Evolutionary conservation across 139 green algal species (phyloP).

Genomic region (Diplosphaera chodatii): DNA sequence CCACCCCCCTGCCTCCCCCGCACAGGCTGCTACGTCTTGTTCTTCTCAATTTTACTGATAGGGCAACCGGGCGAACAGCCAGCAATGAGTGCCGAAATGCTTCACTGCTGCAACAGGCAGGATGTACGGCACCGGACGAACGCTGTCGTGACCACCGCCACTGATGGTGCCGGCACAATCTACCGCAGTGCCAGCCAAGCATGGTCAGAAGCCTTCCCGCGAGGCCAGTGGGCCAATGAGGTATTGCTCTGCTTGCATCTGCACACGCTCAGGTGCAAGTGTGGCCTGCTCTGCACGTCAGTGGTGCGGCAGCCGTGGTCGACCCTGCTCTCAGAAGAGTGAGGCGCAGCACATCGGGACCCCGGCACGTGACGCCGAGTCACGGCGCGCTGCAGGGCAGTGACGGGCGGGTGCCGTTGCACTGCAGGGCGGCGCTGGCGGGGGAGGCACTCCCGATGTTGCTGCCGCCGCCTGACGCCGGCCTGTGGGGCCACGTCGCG

Average conservation of each 20-base stretch:
- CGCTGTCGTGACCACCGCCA: background rate
- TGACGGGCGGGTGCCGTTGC: background rate
- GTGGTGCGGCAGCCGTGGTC: no score
- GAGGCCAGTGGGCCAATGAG: background rate
- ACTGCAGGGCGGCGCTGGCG: background rate
- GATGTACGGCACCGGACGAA: background rate
- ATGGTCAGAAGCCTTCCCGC: background rate
- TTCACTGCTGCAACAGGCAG: no score
- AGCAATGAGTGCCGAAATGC: no score
- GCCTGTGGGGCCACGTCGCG: background rate
- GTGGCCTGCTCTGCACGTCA: no score
- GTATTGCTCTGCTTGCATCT: no score
- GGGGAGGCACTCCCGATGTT: background rate
- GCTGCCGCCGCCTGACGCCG: background rate
- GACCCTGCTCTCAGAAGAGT: no score
- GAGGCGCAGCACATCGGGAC: no score
- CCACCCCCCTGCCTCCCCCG: no score
- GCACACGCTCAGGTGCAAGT: no score
- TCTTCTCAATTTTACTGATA: no score
- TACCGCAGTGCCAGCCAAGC: background rate
- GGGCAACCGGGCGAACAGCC: no score
- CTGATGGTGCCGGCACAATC: background rate
- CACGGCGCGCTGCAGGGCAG: background rate
- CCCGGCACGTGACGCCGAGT: background rate
- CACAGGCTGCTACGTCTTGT: no score